These are phyloP conservation scores for Flagelloscypha sp. DNA, from an alignment of 768 basidiomycete species.

Conservation along the genomic window DNA sequence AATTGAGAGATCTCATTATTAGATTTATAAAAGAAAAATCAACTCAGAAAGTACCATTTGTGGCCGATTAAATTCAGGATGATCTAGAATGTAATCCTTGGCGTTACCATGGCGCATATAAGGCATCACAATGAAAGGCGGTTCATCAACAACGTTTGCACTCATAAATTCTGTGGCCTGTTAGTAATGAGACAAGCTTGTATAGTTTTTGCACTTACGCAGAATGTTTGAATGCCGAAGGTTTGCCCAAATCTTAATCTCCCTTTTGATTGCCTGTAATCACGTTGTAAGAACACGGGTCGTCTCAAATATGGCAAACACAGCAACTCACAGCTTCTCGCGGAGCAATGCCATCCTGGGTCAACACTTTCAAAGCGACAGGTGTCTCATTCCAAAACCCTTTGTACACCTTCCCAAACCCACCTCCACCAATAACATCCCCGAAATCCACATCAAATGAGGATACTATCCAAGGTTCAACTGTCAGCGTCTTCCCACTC, in stretches of 20 bases:
- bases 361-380: slow-evolving; percentile 18
- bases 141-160: slow-evolving; percentile 17
- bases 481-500: slow-evolving; percentile 7
- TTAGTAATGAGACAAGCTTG: too few species aligned
- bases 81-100: slow-evolving; percentile 8
- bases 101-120: slow-evolving; percentile 17
- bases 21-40: neutral
- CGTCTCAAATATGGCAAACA: neutral
- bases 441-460: slow-evolving; percentile 12
- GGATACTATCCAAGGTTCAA: slow-evolving; percentile 13
- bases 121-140: slow-evolving; percentile 20
- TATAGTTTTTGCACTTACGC: too few species aligned
- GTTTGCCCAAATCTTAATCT: neutral
- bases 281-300: neutral
- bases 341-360: slow-evolving; percentile 9
- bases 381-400: slow-evolving; percentile 17
- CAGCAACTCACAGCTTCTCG: slow-evolving; percentile 7
- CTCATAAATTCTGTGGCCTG: slow-evolving; percentile 21
- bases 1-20: neutral
- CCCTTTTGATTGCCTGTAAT: neutral
- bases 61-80: slow-evolving; percentile 14
- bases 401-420: slow-evolving; percentile 14
- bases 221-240: slow-evolving; percentile 14
- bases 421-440: neutral
- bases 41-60: slow-evolving; percentile 15